These are phyloP conservation scores for Pythium biforme DNA, from an alignment of 352 stramenopile species.

Conservation along the genomic window DNA sequence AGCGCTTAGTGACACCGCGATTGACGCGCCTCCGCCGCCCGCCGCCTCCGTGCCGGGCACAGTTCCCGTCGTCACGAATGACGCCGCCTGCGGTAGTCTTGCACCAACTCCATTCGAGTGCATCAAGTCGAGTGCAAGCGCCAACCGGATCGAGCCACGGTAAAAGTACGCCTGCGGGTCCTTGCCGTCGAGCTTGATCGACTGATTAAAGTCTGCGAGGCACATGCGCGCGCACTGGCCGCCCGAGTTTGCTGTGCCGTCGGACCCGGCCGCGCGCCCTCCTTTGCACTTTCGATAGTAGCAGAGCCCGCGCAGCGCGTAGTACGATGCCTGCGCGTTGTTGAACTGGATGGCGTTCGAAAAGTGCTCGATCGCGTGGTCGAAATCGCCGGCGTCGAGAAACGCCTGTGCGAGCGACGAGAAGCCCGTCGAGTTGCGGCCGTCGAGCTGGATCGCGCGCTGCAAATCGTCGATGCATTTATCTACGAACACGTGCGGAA, in stretches of 20 bases:
- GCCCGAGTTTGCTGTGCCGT: neutral
- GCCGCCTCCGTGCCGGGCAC: neutral
- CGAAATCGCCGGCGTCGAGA: constrained; percentile 50
- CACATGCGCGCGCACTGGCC: constrained; percentile 49
- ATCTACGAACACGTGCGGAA: no score
- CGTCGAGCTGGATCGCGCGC: constrained; percentile 65
- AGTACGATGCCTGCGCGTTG: constrained; percentile 54
- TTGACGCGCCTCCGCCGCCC: constrained; percentile 9
- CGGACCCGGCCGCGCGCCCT: neutral
- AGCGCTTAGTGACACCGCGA: constrained; percentile 18
- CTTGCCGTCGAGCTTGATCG: constrained; percentile 71
- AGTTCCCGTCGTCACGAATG: neutral
- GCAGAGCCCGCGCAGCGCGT: constrained; percentile 63
- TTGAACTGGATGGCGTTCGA: constrained; percentile 67
- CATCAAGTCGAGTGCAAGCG: constrained; percentile 53
- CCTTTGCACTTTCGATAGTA: constrained; percentile 54
- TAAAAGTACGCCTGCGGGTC: constrained; percentile 81
- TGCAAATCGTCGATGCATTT: constrained; percentile 79
- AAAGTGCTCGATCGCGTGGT: constrained; percentile 59
- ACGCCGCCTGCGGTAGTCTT: neutral
- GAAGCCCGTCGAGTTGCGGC: constrained; percentile 62
- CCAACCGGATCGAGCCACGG: constrained; percentile 60
- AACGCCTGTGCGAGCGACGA: constrained; percentile 62
- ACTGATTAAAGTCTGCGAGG: constrained; percentile 66
- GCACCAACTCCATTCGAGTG: neutral